Conservation (phyloP, 192 early-diverging fungal genomes). For the Backusella tuberculispora region DNA sequence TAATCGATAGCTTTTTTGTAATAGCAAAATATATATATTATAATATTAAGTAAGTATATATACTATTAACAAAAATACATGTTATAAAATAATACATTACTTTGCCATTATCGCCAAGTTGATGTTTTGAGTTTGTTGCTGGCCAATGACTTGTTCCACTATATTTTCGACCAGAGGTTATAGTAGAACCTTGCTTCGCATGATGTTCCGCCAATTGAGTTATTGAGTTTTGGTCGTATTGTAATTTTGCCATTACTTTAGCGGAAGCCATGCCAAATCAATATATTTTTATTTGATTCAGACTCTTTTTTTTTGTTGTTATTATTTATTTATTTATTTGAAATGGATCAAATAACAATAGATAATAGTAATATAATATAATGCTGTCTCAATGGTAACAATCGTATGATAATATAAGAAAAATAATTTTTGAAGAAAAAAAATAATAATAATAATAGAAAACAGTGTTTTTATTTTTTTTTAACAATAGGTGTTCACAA, state of each 20-base stretch:
- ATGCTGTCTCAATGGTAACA: not conserved
- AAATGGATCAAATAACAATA: conserved; percentile 6
- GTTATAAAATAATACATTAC: not conserved
- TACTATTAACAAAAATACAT: no score
- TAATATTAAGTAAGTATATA: not conserved
- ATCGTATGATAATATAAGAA: not conserved
- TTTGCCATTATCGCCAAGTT: not conserved
- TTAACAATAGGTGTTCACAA: no score
- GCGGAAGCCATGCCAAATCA: conserved; percentile 31
- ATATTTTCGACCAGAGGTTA: not conserved
- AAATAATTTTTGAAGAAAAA: not conserved
- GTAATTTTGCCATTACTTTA: conserved; percentile 36
- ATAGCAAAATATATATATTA: not conserved
- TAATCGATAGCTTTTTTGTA: not conserved
- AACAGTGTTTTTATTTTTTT: no score
- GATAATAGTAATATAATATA: not conserved
- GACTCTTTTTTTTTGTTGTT: not conserved
- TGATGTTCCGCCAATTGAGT: conserved; percentile 36
- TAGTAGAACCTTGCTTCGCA: conserved; percentile 32
- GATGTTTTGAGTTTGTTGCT: not conserved
- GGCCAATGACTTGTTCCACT: conserved; percentile 11
- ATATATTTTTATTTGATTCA: not conserved
- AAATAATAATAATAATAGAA: no score
- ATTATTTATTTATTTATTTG: not conserved
- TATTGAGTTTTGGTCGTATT: conserved; percentile 33